Conservation (phyloP, 495 filamentous ascomycete species). For the Penicillium pulvis region DNA sequence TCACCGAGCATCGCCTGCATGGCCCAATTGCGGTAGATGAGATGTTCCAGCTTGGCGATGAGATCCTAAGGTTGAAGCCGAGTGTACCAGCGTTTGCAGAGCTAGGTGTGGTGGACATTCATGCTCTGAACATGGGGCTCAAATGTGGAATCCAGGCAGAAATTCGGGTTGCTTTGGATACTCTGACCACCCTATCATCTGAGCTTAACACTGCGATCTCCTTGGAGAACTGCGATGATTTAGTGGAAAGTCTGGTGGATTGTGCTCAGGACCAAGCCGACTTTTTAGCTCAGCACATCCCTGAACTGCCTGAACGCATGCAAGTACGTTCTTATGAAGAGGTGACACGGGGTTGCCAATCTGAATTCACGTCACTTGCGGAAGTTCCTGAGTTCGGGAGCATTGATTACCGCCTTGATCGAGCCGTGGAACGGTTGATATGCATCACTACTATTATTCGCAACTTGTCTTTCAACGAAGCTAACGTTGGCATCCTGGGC, state of each 20-base stretch:
- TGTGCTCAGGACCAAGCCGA: constrained; percentile 88
- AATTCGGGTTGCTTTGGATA: constrained; percentile 84
- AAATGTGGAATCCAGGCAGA: constrained; percentile 89
- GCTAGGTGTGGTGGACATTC: constrained; percentile 84
- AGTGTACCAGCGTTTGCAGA: constrained; percentile 75
- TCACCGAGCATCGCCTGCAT: constrained; percentile 55
- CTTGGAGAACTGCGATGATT: constrained; percentile 78
- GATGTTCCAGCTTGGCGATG: constrained; percentile 60
- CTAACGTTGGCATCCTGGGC: constrained; percentile 71
- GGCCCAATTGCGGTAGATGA: constrained; percentile 67
- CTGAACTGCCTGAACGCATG: constrained; percentile 82
- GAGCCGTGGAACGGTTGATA: constrained; percentile 81
- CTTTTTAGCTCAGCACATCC: constrained; percentile 72
- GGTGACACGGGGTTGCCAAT: constrained; percentile 71
- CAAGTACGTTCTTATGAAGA: constrained; percentile 84
- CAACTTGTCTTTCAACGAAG: constrained; percentile 84
- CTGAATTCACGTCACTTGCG: constrained; percentile 68
- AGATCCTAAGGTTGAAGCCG: constrained; percentile 65
- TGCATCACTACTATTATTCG: constrained; percentile 91
- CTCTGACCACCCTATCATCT: constrained; percentile 70
- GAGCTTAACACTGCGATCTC: constrained; percentile 61
- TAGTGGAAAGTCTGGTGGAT: constrained; percentile 85
- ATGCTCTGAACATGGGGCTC: constrained; percentile 88
- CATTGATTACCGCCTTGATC: constrained; percentile 79
- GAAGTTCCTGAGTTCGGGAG: constrained; percentile 74